Evolutionary conservation across 306 rosid species (phyloP).

Genomic region (Geum urbanum): DNA sequence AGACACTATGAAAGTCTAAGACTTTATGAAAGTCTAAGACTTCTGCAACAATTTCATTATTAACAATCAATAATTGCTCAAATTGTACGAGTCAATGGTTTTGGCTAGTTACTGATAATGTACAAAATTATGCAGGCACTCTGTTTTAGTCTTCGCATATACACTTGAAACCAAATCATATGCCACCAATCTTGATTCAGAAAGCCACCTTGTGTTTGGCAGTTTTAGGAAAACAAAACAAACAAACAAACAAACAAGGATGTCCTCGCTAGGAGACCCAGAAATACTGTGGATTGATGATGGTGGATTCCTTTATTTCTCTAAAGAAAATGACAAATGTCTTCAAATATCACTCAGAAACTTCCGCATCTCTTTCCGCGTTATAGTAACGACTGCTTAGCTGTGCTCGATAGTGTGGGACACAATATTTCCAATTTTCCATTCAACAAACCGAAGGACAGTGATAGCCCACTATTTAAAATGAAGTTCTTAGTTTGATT

Average conservation of each 20-base stretch:
- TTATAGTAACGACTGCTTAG: conserved; percentile 37
- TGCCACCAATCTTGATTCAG: conserved; percentile 10
- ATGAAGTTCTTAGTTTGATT: background rate
- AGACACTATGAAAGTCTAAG: too few species aligned
- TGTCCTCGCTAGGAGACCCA: background rate
- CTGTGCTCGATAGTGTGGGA: conserved; percentile 33
- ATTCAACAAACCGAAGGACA: conserved; percentile 27
- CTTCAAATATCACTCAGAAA: background rate
- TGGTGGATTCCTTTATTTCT: background rate
- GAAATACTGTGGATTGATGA: background rate
- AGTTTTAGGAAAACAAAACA: background rate
- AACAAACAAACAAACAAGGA: background rate
- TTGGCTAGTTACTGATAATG: background rate
- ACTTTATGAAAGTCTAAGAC: too few species aligned
- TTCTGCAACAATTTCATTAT: background rate
- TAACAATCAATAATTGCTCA: background rate
- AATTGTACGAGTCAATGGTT: background rate
- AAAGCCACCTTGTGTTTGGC: background rate
- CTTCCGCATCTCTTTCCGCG: conserved; percentile 11
- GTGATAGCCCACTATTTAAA: conserved; percentile 27
- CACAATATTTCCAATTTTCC: background rate
- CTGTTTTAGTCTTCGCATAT: background rate
- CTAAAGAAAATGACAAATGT: background rate
- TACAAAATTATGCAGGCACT: background rate
- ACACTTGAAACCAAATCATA: background rate